These are phyloP conservation scores for Trichoderma arundinaceum DNA, from an alignment of 2,329 filamentous ascomycete species.

Conservation along the genomic window DNA sequence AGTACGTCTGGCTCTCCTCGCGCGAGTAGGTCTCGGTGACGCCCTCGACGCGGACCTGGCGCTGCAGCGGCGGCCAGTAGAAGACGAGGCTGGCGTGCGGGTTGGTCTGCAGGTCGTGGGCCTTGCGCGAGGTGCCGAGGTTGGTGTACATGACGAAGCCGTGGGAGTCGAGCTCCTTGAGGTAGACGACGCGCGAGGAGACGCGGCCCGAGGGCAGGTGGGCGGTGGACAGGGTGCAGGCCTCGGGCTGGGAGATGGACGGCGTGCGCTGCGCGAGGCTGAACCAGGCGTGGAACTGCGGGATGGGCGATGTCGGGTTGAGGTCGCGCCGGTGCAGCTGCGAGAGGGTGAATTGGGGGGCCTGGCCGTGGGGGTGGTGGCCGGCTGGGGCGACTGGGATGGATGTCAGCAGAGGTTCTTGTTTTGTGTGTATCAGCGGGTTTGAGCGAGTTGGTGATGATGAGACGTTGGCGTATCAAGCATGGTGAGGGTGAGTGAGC, in stretches of 20 bases:
- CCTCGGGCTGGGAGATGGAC: slow-evolving; percentile 77
- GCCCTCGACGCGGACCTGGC: slow-evolving; percentile 92
- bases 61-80: slow-evolving; percentile 84
- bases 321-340: slow-evolving; percentile 68
- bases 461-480: neutral
- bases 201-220: slow-evolving; percentile 82
- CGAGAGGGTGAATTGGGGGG: slow-evolving; percentile 74
- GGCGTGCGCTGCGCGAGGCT: slow-evolving; percentile 64
- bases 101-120: slow-evolving; percentile 73
- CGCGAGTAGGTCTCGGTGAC: slow-evolving; percentile 66
- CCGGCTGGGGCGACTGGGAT: slow-evolving; percentile 67
- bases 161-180: slow-evolving; percentile 85
- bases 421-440: neutral
- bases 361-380: slow-evolving; percentile 63
- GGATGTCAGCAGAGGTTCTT: neutral
- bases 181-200: slow-evolving; percentile 84
- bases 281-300: slow-evolving; percentile 93
- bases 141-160: slow-evolving; percentile 96
- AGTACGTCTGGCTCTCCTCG: slow-evolving; percentile 76
- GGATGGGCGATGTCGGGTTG: slow-evolving; percentile 66
- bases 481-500: neutral
- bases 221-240: slow-evolving; percentile 86
- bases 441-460: neutral
- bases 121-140: slow-evolving; percentile 77
- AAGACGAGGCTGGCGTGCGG: slow-evolving; percentile 83